Base-by-base conservation (phyloP, 352 stramenopile genomes). In the Globisporangium echinulatum region DNA sequence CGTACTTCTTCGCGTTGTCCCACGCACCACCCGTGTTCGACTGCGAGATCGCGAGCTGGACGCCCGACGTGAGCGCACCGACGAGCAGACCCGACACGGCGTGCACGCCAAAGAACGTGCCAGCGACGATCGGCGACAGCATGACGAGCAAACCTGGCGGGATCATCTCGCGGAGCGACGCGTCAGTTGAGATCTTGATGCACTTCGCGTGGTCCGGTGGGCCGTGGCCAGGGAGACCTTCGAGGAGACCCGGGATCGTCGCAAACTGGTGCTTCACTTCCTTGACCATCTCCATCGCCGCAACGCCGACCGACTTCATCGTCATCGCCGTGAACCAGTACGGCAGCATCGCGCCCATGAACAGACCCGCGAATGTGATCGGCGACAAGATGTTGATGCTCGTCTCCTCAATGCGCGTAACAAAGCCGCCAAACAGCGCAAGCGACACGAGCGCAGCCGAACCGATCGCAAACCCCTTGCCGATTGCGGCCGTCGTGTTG, bases 1-100 rank as follows among this genome's bases (percentile, higher is more conserved):
- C 98, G 74, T 98, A 99, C 85, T 99, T 99, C 87, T 99, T 99
- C 55, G 97, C 97, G 74, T 99, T 99, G 70, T 99, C 97, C 97
- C 97, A 99, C 56, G 97, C 97, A 74, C 97, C 97, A 68, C 97
- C 97, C 61, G 96, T 98, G 91, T 99, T 99, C 63, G 96, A 99
- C 85, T 99, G 98, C 53, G 96, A 99, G 69, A 99, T 98, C 52
- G 97, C 97, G 56, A 99, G 85, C 85, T 99, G 96, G 42, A 99
- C 94, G 79, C 94, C 89, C 46, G 95, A 98, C 52, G 98, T 94
- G 60, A 99, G 75, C 38, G 90, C 79, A 64, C 97, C 97, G 19
- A 98, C 97, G 54, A 99, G 90, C 61, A 99, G 79, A 73, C 97
- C 97, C 63, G 89, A 98, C 54, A 99, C 95, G 46, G 96, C 97